Conservation (phyloP, 2,329 filamentous ascomycete genomes). For the Diaporthe ampelina region DNA sequence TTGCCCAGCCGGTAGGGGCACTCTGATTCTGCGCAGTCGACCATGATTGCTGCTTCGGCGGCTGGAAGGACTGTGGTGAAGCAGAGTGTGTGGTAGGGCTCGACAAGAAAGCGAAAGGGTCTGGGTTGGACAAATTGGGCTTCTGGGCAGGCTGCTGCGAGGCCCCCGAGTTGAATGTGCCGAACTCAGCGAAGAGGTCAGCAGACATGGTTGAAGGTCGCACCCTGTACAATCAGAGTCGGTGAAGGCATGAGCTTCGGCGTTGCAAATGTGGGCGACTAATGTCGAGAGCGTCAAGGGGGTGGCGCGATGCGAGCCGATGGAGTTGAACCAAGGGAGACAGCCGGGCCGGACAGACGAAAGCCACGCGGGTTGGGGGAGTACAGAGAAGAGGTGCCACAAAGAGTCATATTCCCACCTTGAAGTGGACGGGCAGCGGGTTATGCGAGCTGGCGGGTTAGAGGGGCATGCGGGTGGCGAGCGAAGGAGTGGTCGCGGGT, state of each 20-base stretch:
- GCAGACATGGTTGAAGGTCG: slow-evolving; percentile 66
- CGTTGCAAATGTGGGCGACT: slow-evolving; percentile 8
- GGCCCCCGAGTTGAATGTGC: slow-evolving; percentile 58
- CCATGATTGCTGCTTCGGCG: slow-evolving; percentile 44
- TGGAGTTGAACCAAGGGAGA: slow-evolving; percentile 1
- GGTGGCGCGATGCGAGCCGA: slow-evolving; percentile 2
- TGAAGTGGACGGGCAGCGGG: slow-evolving; percentile 8
- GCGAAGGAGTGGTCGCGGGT: slow-evolving; percentile 21
- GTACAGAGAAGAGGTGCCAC: neutral
- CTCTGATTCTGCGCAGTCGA: slow-evolving; percentile 45
- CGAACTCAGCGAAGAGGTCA: slow-evolving; percentile 76
- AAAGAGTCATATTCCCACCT: slow-evolving; percentile 33
- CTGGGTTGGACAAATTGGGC: slow-evolving; percentile 42
- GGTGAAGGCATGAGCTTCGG: slow-evolving; percentile 27
- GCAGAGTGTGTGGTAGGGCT: slow-evolving; percentile 41
- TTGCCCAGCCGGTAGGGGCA: slow-evolving; percentile 44
- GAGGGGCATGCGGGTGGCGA: slow-evolving; percentile 29
- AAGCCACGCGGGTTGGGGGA: slow-evolving; percentile 17
- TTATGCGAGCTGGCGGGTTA: slow-evolving; percentile 13
- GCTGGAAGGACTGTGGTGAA: slow-evolving; percentile 35
- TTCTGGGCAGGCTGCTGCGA: slow-evolving; percentile 44
- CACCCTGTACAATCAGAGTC: slow-evolving; percentile 17
- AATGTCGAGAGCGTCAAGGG: neutral
- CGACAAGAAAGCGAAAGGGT: slow-evolving; percentile 52
- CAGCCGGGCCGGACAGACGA: neutral